Evolutionary conservation across 164 flowering plant species (phyloP).

Genomic region (Warburgia ugandensis): DNA sequence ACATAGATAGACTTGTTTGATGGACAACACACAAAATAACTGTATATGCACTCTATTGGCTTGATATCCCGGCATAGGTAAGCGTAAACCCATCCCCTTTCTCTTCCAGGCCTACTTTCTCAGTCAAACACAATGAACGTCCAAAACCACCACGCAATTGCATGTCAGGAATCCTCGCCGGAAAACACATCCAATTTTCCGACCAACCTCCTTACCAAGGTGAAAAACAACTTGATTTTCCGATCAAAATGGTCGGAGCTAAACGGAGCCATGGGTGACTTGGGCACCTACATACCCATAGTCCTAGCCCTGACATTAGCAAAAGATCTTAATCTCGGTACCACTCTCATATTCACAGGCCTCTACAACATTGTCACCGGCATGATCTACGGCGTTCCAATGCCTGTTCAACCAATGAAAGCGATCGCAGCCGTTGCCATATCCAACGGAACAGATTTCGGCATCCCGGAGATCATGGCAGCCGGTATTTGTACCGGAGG

Average conservation of each 20-base stretch:
- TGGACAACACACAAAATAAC: too few relatives aligned
- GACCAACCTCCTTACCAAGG: conserved; percentile 9
- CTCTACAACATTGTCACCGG: conserved; percentile 74
- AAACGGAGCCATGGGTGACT: conserved; percentile 88
- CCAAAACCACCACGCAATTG: conserved; percentile 10
- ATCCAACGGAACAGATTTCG: conserved; percentile 34
- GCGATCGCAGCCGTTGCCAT: conserved; percentile 82
- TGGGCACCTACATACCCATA: conserved; percentile 86
- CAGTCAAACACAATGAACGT: background rate
- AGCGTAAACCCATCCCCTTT: too few relatives aligned
- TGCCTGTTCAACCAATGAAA: conserved; percentile 99
- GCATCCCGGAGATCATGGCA: conserved; percentile 76
- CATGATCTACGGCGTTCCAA: conserved; percentile 73
- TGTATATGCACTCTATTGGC: too few relatives aligned
- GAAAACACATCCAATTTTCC: background rate
- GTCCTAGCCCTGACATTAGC: conserved; percentile 68
- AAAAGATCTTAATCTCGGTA: conserved; percentile 57
- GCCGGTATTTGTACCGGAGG: conserved; percentile 72
- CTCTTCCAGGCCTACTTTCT: too few relatives aligned
- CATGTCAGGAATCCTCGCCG: background rate
- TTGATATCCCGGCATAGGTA: too few relatives aligned
- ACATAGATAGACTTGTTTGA: too few relatives aligned
- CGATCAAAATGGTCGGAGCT: conserved; percentile 67
- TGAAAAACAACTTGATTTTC: conserved; percentile 39
- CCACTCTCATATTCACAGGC: conserved; percentile 76